Evolutionary conservation across 1,139 yeast genomes (phyloP).

Genomic region (Kurtzmaniella quercitrusa): DNA sequence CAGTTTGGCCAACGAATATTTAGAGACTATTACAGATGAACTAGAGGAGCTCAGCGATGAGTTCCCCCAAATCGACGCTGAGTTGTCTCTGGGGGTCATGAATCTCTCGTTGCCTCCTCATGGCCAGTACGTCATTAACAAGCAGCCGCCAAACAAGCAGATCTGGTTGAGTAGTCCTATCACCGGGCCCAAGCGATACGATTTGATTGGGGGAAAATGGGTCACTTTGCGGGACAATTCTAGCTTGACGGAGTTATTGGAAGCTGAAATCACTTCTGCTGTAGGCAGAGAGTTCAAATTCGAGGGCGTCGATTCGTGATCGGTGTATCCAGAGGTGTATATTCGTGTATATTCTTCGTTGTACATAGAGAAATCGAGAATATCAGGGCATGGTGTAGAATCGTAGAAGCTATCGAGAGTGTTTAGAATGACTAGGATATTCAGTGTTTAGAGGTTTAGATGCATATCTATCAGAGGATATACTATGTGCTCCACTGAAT

Average conservation of each 20-base stretch:
- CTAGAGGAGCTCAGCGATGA: conserved; percentile 61
- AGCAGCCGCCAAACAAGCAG: conserved; percentile 92
- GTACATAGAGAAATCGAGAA: neutral
- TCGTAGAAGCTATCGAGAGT: no score
- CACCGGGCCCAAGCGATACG: conserved; percentile 82
- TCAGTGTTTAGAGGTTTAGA: no score
- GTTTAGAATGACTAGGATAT: no score
- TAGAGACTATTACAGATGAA: conserved; percentile 60
- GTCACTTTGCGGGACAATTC: conserved; percentile 54
- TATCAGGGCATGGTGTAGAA: no score
- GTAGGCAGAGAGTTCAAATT: conserved; percentile 26
- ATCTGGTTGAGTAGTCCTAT: conserved; percentile 90
- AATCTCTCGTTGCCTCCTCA: conserved; percentile 60
- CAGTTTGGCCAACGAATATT: conserved; percentile 51
- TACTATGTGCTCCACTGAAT: no score
- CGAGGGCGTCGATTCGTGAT: conserved; percentile 11
- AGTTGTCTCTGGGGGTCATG: conserved; percentile 78
- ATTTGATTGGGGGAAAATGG: conserved; percentile 57
- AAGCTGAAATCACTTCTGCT: conserved; percentile 43
- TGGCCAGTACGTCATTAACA: conserved; percentile 85
- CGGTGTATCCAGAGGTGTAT: no score
- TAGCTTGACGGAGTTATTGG: conserved; percentile 43
- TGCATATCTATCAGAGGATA: no score
- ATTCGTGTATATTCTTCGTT: neutral
- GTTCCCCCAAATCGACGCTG: conserved; percentile 66